Evolutionary conservation across 2,329 filamentous ascomycete species (phyloP), one percentile per base, ranked within the genome.

Genomic region (Aspergillus alliaceus): DNA sequence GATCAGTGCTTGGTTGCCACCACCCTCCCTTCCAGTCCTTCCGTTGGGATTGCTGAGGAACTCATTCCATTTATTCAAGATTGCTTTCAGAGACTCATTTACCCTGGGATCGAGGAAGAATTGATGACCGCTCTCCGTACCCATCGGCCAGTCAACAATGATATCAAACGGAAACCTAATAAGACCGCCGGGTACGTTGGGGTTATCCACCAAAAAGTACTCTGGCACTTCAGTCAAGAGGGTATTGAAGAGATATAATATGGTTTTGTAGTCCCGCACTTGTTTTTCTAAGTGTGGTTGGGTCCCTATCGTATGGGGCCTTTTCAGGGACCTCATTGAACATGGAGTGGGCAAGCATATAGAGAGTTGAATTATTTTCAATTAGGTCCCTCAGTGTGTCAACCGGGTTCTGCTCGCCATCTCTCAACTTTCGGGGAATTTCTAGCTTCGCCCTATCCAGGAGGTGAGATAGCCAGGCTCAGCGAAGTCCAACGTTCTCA

Each of bases 301-400:
- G 55, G 14, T 57, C 55, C 24, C 46, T 44, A 40, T 57, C 55
- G 14, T 57, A 57, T n/a, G 55, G 55, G 8, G 55, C 39, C 24
- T 54, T 57, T 11, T 53, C 44, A 6, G 55, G 55, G 12, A 57
- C 18, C 34, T 57, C 55, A 14, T 57, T 51, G 20, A 57, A 57
- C 55, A 57, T 57, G 18, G 42, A 46, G 25, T 37, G 27, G 20
- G 55, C 55, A 9, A 57, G 51, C 55, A 57, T 57, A 35, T 54
- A 54, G 8, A 57, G 32, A 5, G 51, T 40, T 6, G 55, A 39
- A 27, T 57, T 40, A 8, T 54, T 35, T 20, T 57, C 51, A 27
- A 57, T 54, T 14, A 57, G 24, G 4, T 57, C 24, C 14, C 34
- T 9, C 15, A 57, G 50, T 1, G 51, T 32, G 7, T 53, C 20